phyloP scores from a whole-genome alignment of 83 land plant genomes.

The Picea abies region DNA sequence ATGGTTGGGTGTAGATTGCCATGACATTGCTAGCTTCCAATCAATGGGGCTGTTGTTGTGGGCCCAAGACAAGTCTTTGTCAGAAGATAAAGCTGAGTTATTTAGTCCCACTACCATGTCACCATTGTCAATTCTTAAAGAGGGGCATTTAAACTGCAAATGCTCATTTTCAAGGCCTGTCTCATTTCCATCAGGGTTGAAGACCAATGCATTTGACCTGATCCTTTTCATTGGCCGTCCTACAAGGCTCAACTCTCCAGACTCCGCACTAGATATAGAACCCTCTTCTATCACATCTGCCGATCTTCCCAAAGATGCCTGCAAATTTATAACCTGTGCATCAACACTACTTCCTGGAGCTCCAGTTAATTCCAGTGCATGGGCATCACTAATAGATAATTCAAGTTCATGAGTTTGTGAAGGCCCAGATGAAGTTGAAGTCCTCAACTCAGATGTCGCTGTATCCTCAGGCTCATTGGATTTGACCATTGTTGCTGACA shows the following conservation, averaged over 20 bases:
- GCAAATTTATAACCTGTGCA: background rate
- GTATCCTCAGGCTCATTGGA: constrained; percentile 24
- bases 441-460: constrained; percentile 22
- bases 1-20: background rate
- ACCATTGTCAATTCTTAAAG: background rate
- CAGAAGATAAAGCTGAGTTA: constrained; percentile 6
- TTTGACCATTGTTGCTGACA: constrained; percentile 27
- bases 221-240: background rate
- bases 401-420: background rate
- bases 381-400: background rate
- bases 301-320: constrained; percentile 13
- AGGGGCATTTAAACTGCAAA: background rate
- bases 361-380: background rate
- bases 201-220: constrained; percentile 1
- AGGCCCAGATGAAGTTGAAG: constrained; percentile 13
- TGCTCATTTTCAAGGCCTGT: background rate
- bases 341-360: background rate
- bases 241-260: background rate
- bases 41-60: background rate
- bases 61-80: constrained; percentile 3
- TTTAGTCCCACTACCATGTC: background rate
- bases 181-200: background rate
- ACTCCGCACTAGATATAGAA: background rate
- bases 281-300: constrained; percentile 4
- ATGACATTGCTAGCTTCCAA: constrained; percentile 7